Evolutionary conservation across 345 rosid species (phyloP).

Genomic region (Clausena lansium): DNA sequence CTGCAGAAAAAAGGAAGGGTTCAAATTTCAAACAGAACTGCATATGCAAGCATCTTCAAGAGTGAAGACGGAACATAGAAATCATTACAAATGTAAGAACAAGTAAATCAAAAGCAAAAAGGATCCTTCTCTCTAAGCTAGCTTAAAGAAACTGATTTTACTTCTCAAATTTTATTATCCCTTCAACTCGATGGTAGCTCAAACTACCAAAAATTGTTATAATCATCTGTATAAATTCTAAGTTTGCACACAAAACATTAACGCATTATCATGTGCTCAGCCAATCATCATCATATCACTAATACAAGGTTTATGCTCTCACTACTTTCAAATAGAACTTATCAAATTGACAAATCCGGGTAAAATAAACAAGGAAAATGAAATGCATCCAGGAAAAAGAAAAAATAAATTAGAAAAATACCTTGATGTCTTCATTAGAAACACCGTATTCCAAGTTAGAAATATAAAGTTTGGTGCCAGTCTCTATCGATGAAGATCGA

Average conservation of each 20-base stretch:
- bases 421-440: conserved; percentile 73
- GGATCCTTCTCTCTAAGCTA: background rate
- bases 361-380: background rate
- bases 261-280: background rate
- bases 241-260: background rate
- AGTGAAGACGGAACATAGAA: background rate
- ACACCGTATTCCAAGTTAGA: conserved; percentile 73
- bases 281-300: background rate
- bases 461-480: conserved; percentile 63
- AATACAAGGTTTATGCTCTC: background rate
- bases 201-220: background rate
- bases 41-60: background rate
- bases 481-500: conserved; percentile 46
- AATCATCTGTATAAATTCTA: background rate
- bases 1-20: conserved; percentile 29
- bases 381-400: background rate
- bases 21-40: background rate
- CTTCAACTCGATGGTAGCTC: background rate
- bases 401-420: background rate
- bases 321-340: background rate
- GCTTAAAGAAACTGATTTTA: background rate
- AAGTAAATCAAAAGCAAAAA: background rate
- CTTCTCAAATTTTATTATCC: background rate
- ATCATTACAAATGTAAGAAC: background rate
- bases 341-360: background rate